phyloP scores from a whole-genome alignment of 1,284 basidiomycete genomes.

The Moniliophthora roreri region DNA sequence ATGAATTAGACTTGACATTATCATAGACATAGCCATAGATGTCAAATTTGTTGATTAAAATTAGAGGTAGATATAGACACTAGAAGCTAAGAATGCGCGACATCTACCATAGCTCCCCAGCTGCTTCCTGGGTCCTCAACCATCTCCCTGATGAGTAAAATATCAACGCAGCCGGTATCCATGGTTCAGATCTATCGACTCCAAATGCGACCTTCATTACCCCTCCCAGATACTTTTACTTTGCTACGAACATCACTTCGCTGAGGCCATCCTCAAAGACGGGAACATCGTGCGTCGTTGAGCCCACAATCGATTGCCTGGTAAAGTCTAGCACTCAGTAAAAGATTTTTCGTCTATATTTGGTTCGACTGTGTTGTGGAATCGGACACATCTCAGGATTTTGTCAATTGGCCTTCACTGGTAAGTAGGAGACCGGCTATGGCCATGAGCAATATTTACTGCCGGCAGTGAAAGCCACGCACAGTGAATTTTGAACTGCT shows the following conservation, averaged over 20 bases:
- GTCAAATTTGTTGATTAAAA: not conserved
- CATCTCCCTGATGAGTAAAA: too few species aligned
- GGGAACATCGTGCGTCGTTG: conserved; percentile 18
- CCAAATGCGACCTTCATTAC: conserved; percentile 32
- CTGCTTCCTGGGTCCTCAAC: too few species aligned
- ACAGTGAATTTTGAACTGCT: not conserved
- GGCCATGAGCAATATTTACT: too few species aligned
- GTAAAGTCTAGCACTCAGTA: too few species aligned
- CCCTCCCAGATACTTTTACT: conserved; percentile 3
- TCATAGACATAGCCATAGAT: not conserved
- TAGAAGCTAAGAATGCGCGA: not conserved
- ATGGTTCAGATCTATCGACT: conserved; percentile 71
- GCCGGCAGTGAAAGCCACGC: too few species aligned
- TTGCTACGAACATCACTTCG: conserved; percentile 57
- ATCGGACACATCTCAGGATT: too few species aligned
- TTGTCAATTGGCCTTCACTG: too few species aligned
- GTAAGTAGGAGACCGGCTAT: too few species aligned
- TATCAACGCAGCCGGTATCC: too few species aligned
- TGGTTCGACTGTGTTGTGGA: too few species aligned
- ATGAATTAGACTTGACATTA: not conserved
- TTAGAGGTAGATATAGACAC: not conserved
- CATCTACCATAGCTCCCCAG: too few species aligned
- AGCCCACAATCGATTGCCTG: not conserved
- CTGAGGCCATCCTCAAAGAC: conserved; percentile 60
- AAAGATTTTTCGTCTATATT: too few species aligned